Conservation (phyloP, 1,284 basidiomycete genomes). For the Sporisorium reilianum region DNA sequence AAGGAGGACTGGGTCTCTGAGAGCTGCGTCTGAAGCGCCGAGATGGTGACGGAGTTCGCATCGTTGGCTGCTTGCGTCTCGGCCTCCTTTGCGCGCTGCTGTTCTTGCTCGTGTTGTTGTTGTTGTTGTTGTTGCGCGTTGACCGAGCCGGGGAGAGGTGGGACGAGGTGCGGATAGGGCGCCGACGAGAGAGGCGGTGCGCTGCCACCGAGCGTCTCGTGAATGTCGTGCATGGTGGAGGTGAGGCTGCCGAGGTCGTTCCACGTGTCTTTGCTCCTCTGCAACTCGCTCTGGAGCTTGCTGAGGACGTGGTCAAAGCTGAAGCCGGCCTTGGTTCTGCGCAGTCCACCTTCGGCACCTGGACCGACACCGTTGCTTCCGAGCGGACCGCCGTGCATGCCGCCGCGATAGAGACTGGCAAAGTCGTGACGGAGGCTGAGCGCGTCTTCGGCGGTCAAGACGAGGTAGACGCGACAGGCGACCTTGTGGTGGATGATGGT, state of each 20-base stretch:
- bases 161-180: slow-evolving; percentile 65
- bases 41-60: slow-evolving; percentile 55
- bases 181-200: slow-evolving; percentile 66
- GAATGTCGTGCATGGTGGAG: slow-evolving; percentile 87
- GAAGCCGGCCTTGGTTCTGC: slow-evolving; percentile 67
- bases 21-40: slow-evolving; percentile 82
- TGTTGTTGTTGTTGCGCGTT: slow-evolving; percentile 28
- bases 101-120: slow-evolving; percentile 35
- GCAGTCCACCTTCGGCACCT: slow-evolving; percentile 65
- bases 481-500: slow-evolving; percentile 99
- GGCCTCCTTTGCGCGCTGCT: slow-evolving; percentile 36
- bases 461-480: slow-evolving; percentile 89
- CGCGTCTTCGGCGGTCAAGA: slow-evolving; percentile 87
- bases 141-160: slow-evolving; percentile 32
- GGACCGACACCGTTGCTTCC: slow-evolving; percentile 64
- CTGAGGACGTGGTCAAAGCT: slow-evolving; percentile 85
- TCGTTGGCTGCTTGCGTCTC: slow-evolving; percentile 39
- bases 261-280: slow-evolving; percentile 94
- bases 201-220: slow-evolving; percentile 88
- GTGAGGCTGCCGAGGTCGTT: slow-evolving; percentile 84
- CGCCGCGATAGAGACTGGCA: slow-evolving; percentile 65
- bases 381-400: slow-evolving; percentile 60
- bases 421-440: slow-evolving; percentile 66
- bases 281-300: slow-evolving; percentile 85
- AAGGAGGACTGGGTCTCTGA: slow-evolving; percentile 86